Conservation (phyloP, 2,329 filamentous ascomycete species). For the Paecilomyces variotii region DNA sequence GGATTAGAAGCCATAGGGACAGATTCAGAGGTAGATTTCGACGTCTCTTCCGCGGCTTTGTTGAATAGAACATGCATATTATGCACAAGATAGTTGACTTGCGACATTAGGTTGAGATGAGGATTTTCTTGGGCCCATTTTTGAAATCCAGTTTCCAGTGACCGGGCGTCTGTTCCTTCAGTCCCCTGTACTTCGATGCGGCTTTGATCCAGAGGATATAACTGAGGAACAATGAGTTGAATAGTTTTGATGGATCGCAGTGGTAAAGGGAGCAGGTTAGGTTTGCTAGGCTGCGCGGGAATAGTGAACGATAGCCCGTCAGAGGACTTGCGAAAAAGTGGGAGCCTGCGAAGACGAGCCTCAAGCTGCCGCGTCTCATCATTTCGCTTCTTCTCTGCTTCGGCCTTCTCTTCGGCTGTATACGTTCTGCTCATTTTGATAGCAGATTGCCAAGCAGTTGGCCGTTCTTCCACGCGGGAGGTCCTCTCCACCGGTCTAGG, state of each 20-base stretch:
- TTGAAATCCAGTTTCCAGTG: constrained; percentile 58
- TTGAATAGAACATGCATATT: constrained; percentile 62
- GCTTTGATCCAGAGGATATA: constrained; percentile 65
- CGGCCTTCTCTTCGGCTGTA: constrained; percentile 51
- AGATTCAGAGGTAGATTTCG: constrained; percentile 3
- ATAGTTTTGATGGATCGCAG: constrained; percentile 57
- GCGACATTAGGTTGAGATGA: constrained; percentile 60
- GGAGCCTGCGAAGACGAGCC: constrained; percentile 61
- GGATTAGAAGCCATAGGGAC: constrained; percentile 6
- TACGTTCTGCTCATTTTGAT: constrained; percentile 44
- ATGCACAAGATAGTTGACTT: constrained; percentile 65
- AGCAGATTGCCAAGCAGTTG: constrained; percentile 10
- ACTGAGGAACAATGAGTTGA: constrained; percentile 59
- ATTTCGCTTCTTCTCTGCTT: constrained; percentile 56
- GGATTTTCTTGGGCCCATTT: constrained; percentile 49
- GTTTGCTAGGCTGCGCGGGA: constrained; percentile 59
- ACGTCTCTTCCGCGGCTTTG: constrained; percentile 33
- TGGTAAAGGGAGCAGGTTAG: constrained; percentile 51
- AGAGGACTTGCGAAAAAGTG: constrained; percentile 58
- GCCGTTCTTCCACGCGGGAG: background rate
- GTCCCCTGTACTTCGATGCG: constrained; percentile 59
- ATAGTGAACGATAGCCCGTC: constrained; percentile 65
- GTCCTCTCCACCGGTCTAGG: background rate
- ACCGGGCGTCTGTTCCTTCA: constrained; percentile 51
- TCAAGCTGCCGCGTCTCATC: constrained; percentile 65